These are phyloP conservation scores for Vigna mungo DNA, from an alignment of 306 rosid genomes.

Conservation along the genomic window DNA sequence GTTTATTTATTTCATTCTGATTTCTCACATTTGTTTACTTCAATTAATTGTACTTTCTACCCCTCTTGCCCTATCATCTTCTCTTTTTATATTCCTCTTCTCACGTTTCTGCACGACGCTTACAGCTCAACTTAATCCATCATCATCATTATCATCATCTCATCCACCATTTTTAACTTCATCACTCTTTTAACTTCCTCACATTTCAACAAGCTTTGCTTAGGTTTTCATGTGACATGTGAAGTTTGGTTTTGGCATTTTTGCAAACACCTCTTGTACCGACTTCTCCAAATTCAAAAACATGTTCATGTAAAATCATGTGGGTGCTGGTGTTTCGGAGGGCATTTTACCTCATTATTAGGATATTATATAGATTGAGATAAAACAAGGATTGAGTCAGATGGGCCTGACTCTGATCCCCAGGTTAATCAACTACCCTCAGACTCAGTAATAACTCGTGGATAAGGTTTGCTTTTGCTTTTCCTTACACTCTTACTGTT, in stretches of 20 bases:
- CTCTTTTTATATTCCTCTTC: constrained; percentile 60
- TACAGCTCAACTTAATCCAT: constrained; percentile 76
- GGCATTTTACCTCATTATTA: constrained; percentile 37
- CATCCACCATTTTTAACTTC: constrained; percentile 47
- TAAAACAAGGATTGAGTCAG: constrained; percentile 48
- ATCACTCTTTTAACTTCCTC: not conserved
- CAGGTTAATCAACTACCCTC: constrained; percentile 41
- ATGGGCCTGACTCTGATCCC: constrained; percentile 66
- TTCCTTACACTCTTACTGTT: constrained; percentile 49
- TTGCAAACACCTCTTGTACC: too few species aligned
- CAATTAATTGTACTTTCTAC: constrained; percentile 61
- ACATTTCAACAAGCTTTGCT: too few species aligned
- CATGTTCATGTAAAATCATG: constrained; percentile 46
- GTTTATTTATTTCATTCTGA: constrained; percentile 41
- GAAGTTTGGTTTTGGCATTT: too few species aligned
- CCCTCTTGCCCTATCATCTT: constrained; percentile 54
- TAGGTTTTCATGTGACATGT: too few species aligned
- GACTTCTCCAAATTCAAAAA: constrained; percentile 13
- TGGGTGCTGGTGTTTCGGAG: constrained; percentile 43
- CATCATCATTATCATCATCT: constrained; percentile 24
- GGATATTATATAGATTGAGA: constrained; percentile 33
- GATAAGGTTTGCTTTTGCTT: constrained; percentile 51
- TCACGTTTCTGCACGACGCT: constrained; percentile 94
- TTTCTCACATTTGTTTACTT: constrained; percentile 46
- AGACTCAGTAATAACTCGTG: constrained; percentile 51